phyloP scores from a whole-genome alignment of 2,329 filamentous ascomycete species.

The Trichophyton simii region DNA sequence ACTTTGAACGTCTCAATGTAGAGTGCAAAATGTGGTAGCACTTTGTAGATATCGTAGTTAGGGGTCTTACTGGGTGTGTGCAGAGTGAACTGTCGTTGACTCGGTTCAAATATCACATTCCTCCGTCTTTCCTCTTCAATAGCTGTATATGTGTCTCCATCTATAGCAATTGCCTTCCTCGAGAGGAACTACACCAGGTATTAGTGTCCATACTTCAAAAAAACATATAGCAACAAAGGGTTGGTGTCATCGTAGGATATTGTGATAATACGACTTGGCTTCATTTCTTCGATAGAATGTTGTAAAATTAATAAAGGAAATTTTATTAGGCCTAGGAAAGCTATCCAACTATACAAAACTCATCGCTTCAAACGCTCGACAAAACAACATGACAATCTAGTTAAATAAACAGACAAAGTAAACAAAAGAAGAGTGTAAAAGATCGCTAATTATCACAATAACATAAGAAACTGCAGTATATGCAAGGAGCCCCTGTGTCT shows the following conservation, averaged over 20 bases:
- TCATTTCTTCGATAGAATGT: background rate
- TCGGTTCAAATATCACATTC: no score
- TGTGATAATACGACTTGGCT: background rate
- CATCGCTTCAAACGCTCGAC: background rate
- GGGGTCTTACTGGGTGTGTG: background rate
- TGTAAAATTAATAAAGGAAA: background rate
- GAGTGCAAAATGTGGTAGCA: no score
- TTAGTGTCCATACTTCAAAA: no score
- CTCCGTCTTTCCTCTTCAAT: no score
- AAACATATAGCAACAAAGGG: no score
- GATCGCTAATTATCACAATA: background rate
- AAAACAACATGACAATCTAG: background rate
- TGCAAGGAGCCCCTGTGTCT: background rate
- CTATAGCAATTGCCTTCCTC: no score
- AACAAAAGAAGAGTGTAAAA: background rate
- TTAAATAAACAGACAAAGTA: background rate
- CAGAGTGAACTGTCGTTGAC: no score
- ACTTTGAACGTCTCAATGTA: no score
- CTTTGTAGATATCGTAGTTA: no score
- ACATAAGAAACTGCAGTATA: background rate
- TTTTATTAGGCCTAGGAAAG: background rate
- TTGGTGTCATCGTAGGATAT: background rate
- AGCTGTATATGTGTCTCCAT: no score
- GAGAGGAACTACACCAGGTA: no score
- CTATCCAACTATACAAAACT: background rate